Percentiles rank a stretch among this genome's conserved stretches.
phyloP scores from a whole-genome alignment of 1,284 basidiomycete genomes.

The Inonotus hispidus region DNA sequence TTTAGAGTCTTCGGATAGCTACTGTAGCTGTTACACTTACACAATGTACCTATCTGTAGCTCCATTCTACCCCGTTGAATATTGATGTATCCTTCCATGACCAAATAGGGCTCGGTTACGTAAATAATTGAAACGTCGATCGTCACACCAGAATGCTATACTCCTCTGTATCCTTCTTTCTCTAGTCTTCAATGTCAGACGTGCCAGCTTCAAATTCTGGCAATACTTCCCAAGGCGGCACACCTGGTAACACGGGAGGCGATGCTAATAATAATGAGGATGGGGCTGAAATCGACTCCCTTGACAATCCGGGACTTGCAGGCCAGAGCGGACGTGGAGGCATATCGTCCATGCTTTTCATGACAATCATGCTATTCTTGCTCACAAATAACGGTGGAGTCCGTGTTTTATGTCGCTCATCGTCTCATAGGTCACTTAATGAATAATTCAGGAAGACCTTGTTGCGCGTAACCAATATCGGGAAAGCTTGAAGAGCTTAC shows the following conservation, averaged over 20 bases:
- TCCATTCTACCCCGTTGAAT: not conserved
- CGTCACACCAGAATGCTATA: too few relatives aligned
- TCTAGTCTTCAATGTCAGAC: not conserved
- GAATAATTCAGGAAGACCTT: conserved; percentile 42
- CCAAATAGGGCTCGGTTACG: too few relatives aligned
- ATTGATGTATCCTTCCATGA: too few relatives aligned
- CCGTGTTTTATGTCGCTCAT: not conserved
- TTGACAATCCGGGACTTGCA: conserved; percentile 5
- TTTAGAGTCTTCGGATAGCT: conserved; percentile 55
- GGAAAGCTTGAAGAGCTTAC: conserved; percentile 51
- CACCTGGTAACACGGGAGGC: not conserved
- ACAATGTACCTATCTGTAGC: not conserved
- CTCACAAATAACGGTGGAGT: conserved; percentile 57
- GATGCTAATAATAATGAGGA: not conserved
- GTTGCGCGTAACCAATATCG: conserved; percentile 56
- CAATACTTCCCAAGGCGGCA: not conserved
- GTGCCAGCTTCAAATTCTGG: not conserved
- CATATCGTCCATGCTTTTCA: conserved; percentile 67
- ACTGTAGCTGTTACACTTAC: not conserved
- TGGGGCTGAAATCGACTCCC: not conserved
- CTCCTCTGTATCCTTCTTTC: too few relatives aligned
- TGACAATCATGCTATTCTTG: conserved; percentile 69
- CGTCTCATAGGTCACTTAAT: not conserved
- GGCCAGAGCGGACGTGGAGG: conserved; percentile 37
- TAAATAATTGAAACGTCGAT: too few relatives aligned